Evolutionary conservation across 306 rosid genomes (phyloP).

Genomic region (Vicia sativa): DNA sequence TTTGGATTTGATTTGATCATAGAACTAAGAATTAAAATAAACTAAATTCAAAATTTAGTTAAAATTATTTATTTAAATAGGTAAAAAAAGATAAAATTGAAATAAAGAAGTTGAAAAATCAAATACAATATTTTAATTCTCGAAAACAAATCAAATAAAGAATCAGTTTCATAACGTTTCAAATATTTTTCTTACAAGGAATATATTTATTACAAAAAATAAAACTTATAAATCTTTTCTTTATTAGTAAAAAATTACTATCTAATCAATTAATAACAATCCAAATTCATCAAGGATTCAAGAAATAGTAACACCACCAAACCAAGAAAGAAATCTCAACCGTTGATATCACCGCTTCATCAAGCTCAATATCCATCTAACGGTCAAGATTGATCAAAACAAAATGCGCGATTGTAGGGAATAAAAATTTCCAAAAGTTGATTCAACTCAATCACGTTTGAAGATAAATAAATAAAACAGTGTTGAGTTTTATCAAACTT

Average conservation of each 20-base stretch:
- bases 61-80: too few relatives aligned
- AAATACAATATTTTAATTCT: too few relatives aligned
- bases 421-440: background rate
- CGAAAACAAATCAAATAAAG: too few relatives aligned
- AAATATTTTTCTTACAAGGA: background rate
- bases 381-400: background rate
- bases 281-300: background rate
- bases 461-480: conserved; percentile 5
- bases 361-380: background rate
- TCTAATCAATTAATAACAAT: background rate
- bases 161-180: background rate
- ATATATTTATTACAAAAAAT: background rate
- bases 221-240: background rate
- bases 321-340: background rate
- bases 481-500: background rate
- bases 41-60: too few relatives aligned
- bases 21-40: too few relatives aligned
- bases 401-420: background rate
- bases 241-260: background rate
- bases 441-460: background rate
- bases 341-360: background rate
- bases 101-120: too few relatives aligned
- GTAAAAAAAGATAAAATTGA: too few relatives aligned
- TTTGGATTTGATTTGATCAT: too few relatives aligned
- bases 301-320: background rate